phyloP scores from a whole-genome alignment of 2,329 filamentous ascomycete species.

The Penicillium sclerotiorum region DNA sequence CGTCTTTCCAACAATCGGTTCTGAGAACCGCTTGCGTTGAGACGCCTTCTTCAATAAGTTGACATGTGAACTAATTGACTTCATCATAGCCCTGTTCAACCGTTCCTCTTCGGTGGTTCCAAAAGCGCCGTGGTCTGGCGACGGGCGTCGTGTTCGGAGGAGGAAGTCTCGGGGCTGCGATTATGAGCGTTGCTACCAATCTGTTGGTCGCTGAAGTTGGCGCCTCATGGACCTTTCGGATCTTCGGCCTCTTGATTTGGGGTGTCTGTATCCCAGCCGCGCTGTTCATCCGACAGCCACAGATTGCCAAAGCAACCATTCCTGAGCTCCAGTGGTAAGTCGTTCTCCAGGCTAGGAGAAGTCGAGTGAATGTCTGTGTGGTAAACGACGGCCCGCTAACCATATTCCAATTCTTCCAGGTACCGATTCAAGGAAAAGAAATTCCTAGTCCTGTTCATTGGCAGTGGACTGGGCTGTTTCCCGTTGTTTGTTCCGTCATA shows the following conservation, averaged over 20 bases:
- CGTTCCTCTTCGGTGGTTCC: slow-evolving; percentile 11
- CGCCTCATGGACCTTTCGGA: slow-evolving; percentile 11
- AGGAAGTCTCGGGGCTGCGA: slow-evolving; percentile 13
- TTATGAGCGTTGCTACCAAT: slow-evolving; percentile 11
- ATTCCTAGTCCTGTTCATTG: slow-evolving; percentile 10
- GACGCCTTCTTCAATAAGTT: no score
- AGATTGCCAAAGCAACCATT: slow-evolving; percentile 2
- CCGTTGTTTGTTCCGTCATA: slow-evolving; percentile 13
- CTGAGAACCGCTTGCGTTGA: no score
- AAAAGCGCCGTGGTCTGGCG: slow-evolving; percentile 9
- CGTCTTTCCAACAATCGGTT: no score
- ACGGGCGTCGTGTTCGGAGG: slow-evolving; percentile 11
- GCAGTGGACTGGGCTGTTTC: slow-evolving; percentile 12
- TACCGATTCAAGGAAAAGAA: slow-evolving; percentile 9
- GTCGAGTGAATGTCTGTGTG: no score
- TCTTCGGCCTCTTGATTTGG: slow-evolving; percentile 11
- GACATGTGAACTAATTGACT: neutral
- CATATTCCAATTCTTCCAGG: slow-evolving; percentile 2
- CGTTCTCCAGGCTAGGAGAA: no score
- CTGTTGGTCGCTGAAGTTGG: slow-evolving; percentile 7
- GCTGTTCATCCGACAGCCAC: slow-evolving; percentile 7
- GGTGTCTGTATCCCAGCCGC: slow-evolving; percentile 9
- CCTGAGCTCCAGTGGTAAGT: slow-evolving; percentile 11
- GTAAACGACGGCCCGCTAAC: no score
- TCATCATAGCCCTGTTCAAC: slow-evolving; percentile 8